Conservation (phyloP, 2,329 filamentous ascomycete genomes). For the Cladorrhinum sp. region DNA sequence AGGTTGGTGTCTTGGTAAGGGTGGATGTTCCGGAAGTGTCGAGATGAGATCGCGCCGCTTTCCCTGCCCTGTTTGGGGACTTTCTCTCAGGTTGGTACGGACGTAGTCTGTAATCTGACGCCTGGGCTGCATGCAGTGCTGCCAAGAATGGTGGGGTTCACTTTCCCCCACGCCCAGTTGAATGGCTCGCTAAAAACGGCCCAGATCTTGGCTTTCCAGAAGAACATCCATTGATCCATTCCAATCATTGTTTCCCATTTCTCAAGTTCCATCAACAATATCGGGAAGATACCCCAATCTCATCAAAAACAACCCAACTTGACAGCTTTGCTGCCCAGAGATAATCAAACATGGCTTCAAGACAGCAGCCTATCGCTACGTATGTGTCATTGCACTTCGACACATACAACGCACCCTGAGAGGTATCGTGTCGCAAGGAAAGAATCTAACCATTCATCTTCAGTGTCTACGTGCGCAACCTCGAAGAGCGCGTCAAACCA, state of each 20-base stretch:
- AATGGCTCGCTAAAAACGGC: neutral
- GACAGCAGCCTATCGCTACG: conserved; percentile 55
- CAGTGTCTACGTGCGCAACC: conserved; percentile 73
- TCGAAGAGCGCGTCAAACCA: conserved; percentile 88
- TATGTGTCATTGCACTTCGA: conserved; percentile 74
- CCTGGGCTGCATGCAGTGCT: neutral
- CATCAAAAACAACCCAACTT: neutral
- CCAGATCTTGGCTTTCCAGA: neutral
- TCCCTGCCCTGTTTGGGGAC: neutral
- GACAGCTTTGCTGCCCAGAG: conserved; percentile 1
- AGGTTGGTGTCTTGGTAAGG: neutral
- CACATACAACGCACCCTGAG: conserved; percentile 37
- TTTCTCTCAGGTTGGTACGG: neutral
- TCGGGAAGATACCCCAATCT: neutral
- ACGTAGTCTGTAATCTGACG: neutral
- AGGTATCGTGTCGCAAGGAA: conserved; percentile 12
- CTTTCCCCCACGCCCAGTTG: neutral
- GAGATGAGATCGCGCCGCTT: neutral
- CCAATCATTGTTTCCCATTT: neutral
- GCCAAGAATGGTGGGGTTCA: neutral
- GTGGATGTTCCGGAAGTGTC: neutral
- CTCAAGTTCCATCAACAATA: neutral
- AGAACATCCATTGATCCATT: neutral
- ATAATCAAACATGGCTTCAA: conserved; percentile 32
- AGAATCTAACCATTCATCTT: conserved; percentile 37